Evolutionary conservation across 495 filamentous ascomycete species (phyloP), one percentile per base, ranked within the genome.

Genomic region (Neurospora sp.): DNA sequence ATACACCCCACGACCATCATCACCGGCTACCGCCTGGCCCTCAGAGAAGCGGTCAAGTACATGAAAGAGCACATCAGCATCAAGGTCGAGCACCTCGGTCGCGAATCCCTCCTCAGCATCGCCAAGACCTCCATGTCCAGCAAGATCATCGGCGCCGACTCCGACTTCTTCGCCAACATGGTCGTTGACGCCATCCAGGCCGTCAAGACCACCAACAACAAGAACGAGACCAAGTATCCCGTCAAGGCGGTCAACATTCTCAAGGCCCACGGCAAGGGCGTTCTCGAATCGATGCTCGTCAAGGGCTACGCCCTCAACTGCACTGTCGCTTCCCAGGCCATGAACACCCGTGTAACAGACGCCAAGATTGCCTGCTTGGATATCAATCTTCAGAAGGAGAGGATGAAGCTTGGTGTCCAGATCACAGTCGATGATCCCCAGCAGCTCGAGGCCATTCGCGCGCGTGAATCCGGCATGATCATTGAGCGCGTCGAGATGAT

Each of bases 1-100:
- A 98, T 99, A 89, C 96, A 99, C 84, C 96, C 96, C 71, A 99
- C 96, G 35, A 99, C 96, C 71, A 98, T 99, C 84, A 99, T 99
- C 82, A 98, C 93, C 75, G 96, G 96, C 78, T 99, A 98, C 86
- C 88, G 96, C 75, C 89, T 99, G 76, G 96, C 96, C 73, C 89
- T 99, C 74, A 88, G 96, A 74, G 96, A 98, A 86, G 96, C 96
- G 70, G 93, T 99, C 77, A 94, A 95, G 83, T 99, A 97, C 85
- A 97, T 99, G 94, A 93, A 92, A 82, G 96, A 98, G 84, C 97
- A 98, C 79, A 91, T 99, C 81, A 92, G 92, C 84, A 92, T 92
- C 74, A 97, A 95, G 84, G 94, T 98, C 44, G 96, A 98, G 77
- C 89, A 90, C 69, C 88, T 99, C 41, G 94, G 94, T 69, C 89